Evolutionary conservation across 805 yeast genomes (phyloP).

Genomic region (Myxozyma vanderwaltii): DNA sequence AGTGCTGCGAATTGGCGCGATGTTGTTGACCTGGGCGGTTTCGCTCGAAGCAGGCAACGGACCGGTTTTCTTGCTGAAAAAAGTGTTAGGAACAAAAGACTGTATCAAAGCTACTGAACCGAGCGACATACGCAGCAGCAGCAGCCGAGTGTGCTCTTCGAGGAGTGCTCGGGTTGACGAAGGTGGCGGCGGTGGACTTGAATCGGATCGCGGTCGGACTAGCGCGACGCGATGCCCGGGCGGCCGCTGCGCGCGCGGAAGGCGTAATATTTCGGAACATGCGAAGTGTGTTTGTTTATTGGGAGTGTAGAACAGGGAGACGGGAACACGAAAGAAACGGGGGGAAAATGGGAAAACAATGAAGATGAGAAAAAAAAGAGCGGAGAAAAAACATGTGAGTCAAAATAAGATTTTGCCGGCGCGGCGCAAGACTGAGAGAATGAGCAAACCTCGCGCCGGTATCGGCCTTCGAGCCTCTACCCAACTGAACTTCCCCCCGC

Average conservation of each 20-base stretch:
- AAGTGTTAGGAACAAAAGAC: neutral
- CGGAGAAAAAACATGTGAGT: conserved; percentile 6
- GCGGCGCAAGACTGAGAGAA: conserved; percentile 6
- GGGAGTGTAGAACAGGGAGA: neutral
- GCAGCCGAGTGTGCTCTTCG: conserved; percentile 27
- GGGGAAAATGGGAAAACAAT: neutral
- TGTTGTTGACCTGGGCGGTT: neutral
- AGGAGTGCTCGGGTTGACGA: neutral
- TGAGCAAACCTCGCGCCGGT: conserved; percentile 13
- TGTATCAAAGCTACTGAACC: neutral
- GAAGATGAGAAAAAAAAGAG: neutral
- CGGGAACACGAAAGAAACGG: neutral
- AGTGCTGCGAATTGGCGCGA: conserved; percentile 15
- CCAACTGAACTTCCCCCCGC: too few species aligned
- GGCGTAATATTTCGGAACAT: conserved; percentile 22
- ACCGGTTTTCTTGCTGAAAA: neutral
- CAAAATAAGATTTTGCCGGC: conserved; percentile 2
- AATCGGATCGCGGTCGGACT: conserved; percentile 6
- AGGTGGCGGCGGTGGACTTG: conserved; percentile 14
- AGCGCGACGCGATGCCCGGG: conserved; percentile 11
- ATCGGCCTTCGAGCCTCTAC: neutral
- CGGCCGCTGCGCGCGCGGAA: conserved; percentile 16
- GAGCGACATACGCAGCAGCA: conserved; percentile 23
- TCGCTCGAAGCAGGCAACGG: neutral
- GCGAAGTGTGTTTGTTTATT: neutral